Base-by-base conservation (phyloP, 768 basidiomycete species). In the Boletus insuetus region DNA sequence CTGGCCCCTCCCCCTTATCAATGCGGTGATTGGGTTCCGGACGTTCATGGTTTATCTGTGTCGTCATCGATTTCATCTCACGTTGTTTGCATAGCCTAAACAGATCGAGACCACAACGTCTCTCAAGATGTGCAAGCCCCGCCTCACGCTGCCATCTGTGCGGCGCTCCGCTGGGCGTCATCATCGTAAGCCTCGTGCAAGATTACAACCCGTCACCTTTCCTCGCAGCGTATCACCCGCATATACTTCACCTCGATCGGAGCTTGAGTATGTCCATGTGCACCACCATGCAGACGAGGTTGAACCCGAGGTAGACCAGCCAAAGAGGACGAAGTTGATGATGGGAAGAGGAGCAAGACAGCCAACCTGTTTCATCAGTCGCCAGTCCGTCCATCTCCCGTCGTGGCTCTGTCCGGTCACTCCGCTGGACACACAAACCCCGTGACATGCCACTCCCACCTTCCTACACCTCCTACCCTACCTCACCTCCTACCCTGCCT, bases 241-340 rank as follows among this genome's bases (percentile, higher is more conserved):
- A 50, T 49, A 56, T 44, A 68, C 72, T 64, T 59, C 73, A 53
- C 60, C 71, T 42, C 56, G 68, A 46, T 74, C 77, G 6, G 80
- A 81, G 48, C 77, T 78, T 58, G 74, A 79, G 61, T 80, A 80
- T 60, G 56, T 55, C 31, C 64, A 63, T 31, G 55, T 61, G 7
- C 40, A 49, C 24, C 66, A 67, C 17, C 64, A 58, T 22, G 69
- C 68, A n/a, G 75, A 74, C n/a, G 74, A 64, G 19, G 63, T 71
- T 6, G 74, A 64, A 26, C 72, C 72, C 31, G 75, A 79, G n/a
- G n/a, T n/a, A n/a, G n/a, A n/a, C n/a, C n/a, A n/a, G 76, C 78
- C 5, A 76, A 84, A 53, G 87, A 89, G 60, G 89, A 91, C 54
- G 85, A 85, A 61, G 81, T 84, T 4, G 91, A 91, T 57, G 89